Evolutionary conservation across 1,139 yeast species (phyloP).

Genomic region (Zygoascus sp.): DNA sequence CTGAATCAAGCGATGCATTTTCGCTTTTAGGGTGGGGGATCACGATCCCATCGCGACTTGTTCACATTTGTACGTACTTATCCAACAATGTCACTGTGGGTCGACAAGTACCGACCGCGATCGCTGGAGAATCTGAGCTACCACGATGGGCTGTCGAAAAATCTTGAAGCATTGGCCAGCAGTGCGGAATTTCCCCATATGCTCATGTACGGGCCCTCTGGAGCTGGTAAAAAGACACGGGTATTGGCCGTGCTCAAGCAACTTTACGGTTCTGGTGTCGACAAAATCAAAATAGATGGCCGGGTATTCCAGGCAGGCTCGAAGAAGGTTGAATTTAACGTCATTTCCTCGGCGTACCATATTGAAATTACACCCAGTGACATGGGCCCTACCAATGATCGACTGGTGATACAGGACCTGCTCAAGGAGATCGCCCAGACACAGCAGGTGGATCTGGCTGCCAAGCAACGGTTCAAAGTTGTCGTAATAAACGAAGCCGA

Average conservation of each 20-base stretch:
- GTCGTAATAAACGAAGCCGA: conserved; percentile 96
- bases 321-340: conserved; percentile 82
- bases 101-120: conserved; percentile 86
- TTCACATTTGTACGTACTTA: background rate
- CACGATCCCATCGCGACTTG: background rate
- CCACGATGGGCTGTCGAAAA: conserved; percentile 60
- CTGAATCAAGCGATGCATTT: too few relatives aligned
- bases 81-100: conserved; percentile 81
- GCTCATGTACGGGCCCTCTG: conserved; percentile 89
- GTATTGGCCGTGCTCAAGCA: conserved; percentile 76
- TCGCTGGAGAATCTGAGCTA: conserved; percentile 59
- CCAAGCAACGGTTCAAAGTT: conserved; percentile 77
- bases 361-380: conserved; percentile 95
- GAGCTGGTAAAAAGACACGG: conserved; percentile 95
- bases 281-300: conserved; percentile 82
- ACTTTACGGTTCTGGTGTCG: conserved; percentile 78
- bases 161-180: conserved; percentile 51
- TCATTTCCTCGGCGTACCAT: conserved; percentile 85
- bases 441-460: conserved; percentile 79
- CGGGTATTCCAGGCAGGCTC: conserved; percentile 72
- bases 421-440: conserved; percentile 93
- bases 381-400: conserved; percentile 82
- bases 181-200: conserved; percentile 93
- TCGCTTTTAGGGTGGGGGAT: background rate
- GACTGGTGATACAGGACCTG: conserved; percentile 90